Evolutionary conservation across 768 basidiomycete species (phyloP).

Genomic region (Rhodotorula babjevae): DNA sequence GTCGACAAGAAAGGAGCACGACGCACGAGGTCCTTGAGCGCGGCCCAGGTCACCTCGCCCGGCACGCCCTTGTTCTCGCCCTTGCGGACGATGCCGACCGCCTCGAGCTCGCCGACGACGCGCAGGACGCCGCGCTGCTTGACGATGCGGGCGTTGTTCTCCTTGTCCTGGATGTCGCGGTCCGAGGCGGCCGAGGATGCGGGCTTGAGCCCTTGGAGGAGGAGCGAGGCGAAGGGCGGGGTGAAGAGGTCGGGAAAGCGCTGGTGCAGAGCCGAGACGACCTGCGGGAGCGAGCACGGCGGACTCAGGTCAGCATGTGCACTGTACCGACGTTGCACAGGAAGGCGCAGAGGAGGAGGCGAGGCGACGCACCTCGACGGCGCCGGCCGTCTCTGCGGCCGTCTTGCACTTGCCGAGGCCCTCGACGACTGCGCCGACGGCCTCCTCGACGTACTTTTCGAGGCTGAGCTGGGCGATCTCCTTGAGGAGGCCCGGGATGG

Average conservation of each 20-base stretch:
- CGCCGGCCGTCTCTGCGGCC: conserved; percentile 84
- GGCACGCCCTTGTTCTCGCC: conserved; percentile 59
- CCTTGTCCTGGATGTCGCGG: conserved; percentile 64
- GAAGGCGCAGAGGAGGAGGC: no score
- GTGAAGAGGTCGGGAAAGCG: conserved; percentile 79
- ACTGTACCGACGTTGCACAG: not conserved
- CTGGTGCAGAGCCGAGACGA: conserved; percentile 80
- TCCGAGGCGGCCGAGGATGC: conserved; percentile 63
- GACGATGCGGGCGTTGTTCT: conserved; percentile 70
- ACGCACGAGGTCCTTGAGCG: conserved; percentile 74
- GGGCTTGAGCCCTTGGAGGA: conserved; percentile 52
- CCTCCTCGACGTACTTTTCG: conserved; percentile 94
- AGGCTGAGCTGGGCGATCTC: conserved; percentile 84
- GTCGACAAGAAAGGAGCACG: no score
- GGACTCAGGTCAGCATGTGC: not conserved
- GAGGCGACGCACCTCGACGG: conserved; percentile 66
- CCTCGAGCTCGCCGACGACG: conserved; percentile 81
- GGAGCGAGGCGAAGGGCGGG: conserved; percentile 59
- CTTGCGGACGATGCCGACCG: conserved; percentile 77
- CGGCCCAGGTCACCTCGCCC: conserved; percentile 85
- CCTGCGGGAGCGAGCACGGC: conserved; percentile 51
- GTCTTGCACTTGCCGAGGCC: conserved; percentile 82
- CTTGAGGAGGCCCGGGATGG: conserved; percentile 60
- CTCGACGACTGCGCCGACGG: conserved; percentile 78
- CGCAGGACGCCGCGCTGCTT: conserved; percentile 81